Conservation (phyloP, 208 protist genomes). For the Acanthamoeba quina region DNA sequence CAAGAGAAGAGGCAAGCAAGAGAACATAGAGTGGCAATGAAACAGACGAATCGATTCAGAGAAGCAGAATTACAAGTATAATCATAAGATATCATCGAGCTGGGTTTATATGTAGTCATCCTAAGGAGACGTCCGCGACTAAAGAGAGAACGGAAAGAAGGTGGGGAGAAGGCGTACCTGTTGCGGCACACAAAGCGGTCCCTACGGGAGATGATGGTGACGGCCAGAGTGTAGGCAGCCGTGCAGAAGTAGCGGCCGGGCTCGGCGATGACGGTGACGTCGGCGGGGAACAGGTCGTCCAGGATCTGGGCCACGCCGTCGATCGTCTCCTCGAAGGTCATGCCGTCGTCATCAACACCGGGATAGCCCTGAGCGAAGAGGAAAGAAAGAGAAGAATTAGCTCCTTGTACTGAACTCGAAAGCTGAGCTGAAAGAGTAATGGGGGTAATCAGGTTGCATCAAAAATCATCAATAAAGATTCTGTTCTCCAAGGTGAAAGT, state of each 20-base stretch:
- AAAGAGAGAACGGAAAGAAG: neutral
- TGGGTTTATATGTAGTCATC: constrained; percentile 22
- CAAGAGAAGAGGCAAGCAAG: neutral
- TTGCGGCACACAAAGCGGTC: constrained; percentile 71
- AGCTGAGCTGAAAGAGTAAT: neutral
- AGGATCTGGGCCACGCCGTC: constrained; percentile 81
- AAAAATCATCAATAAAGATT: constrained; percentile 14
- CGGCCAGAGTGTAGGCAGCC: constrained; percentile 78
- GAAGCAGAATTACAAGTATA: constrained; percentile 25
- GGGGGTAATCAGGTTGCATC: constrained; percentile 2
- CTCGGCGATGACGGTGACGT: constrained; percentile 92
- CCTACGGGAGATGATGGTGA: constrained; percentile 81
- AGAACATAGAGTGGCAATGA: neutral
- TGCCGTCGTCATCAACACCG: neutral
- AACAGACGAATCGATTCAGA: neutral
- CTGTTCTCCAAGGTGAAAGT: constrained; percentile 39
- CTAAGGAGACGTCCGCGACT: neutral
- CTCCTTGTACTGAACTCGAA: neutral
- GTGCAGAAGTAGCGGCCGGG: constrained; percentile 91
- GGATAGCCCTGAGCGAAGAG: constrained; percentile 5
- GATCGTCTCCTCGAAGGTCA: constrained; percentile 88
- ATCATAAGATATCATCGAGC: constrained; percentile 12
- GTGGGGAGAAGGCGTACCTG: neutral
- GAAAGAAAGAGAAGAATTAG: neutral
- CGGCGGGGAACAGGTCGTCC: constrained; percentile 84